phyloP scores from a whole-genome alignment of 305 asterid species.

The Fraxinus nigra region DNA sequence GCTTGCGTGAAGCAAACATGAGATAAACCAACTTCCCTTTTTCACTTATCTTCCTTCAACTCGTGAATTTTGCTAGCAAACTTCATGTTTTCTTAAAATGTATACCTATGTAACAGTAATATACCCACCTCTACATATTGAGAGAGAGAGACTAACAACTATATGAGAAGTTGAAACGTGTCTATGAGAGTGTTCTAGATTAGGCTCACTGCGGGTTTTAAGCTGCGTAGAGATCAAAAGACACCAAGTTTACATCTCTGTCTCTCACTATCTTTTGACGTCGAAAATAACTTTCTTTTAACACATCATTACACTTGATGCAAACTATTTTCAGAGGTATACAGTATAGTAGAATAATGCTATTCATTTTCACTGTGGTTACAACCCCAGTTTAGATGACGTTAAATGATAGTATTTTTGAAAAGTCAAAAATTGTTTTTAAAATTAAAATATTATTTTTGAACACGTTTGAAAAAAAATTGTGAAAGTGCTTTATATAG shows the following conservation, averaged over 20 bases:
- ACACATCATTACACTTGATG: slow-evolving; percentile 16
- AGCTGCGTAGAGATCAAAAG: slow-evolving; percentile 26
- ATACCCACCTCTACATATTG: not conserved
- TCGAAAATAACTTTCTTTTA: slow-evolving; percentile 29
- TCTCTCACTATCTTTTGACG: slow-evolving; percentile 31
- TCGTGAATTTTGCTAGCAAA: not conserved
- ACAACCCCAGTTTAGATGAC: too few relatives aligned
- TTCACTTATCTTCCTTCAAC: not conserved
- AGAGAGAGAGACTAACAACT: not conserved
- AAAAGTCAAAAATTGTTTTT: too few relatives aligned
- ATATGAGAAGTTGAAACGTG: slow-evolving; percentile 25
- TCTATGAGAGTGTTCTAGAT: not conserved
- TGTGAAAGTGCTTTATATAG: too few relatives aligned
- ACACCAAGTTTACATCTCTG: slow-evolving; percentile 34
- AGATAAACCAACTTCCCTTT: not conserved
- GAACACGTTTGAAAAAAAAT: too few relatives aligned
- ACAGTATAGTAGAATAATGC: not conserved
- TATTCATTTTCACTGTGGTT: too few relatives aligned
- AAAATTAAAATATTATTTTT: too few relatives aligned
- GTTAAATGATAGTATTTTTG: too few relatives aligned
- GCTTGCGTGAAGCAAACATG: slow-evolving; percentile 7
- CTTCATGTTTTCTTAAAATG: not conserved
- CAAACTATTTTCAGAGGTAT: not conserved
- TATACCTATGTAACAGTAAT: not conserved
- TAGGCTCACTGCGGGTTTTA: not conserved